These are phyloP conservation scores for Salvia hispanica DNA, from an alignment of 257 asterid genomes.

Conservation along the genomic window DNA sequence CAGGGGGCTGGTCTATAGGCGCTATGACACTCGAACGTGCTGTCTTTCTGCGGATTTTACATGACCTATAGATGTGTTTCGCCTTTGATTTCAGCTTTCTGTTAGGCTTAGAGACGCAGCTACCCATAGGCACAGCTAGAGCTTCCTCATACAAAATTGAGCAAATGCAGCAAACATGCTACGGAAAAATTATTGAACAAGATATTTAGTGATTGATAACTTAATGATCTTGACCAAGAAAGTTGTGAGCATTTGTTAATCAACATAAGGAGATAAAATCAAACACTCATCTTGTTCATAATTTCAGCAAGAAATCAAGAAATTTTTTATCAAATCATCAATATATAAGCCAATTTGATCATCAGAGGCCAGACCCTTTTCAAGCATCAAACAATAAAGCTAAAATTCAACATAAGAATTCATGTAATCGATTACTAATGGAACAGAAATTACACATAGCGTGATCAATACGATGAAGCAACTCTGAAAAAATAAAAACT, in stretches of 20 bases:
- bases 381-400: neutral
- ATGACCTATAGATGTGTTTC: constrained; percentile 48
- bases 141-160: constrained; percentile 12
- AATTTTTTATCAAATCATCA: constrained; percentile 11
- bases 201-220: neutral
- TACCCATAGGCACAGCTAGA: constrained; percentile 60
- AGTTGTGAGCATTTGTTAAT: neutral
- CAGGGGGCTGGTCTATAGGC: constrained; percentile 43
- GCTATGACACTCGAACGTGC: constrained; percentile 58
- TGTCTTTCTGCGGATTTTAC: constrained; percentile 57
- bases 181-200: neutral
- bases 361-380: neutral
- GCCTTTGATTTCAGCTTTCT: constrained; percentile 58
- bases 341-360: neutral
- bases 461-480: constrained; percentile 25
- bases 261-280: neutral
- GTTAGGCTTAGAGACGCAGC: constrained; percentile 72
- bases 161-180: constrained; percentile 16
- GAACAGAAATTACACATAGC: neutral
- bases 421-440: neutral
- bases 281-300: constrained; percentile 8
- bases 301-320: constrained; percentile 12
- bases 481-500: constrained; percentile 13
- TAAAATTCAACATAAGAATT: constrained; percentile 11
- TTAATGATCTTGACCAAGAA: neutral